Percentiles rank a stretch among this genome's conserved stretches.
These are phyloP conservation scores for Thalassiosira mediterranea DNA, from an alignment of 352 stramenopile species.

Conservation along the genomic window DNA sequence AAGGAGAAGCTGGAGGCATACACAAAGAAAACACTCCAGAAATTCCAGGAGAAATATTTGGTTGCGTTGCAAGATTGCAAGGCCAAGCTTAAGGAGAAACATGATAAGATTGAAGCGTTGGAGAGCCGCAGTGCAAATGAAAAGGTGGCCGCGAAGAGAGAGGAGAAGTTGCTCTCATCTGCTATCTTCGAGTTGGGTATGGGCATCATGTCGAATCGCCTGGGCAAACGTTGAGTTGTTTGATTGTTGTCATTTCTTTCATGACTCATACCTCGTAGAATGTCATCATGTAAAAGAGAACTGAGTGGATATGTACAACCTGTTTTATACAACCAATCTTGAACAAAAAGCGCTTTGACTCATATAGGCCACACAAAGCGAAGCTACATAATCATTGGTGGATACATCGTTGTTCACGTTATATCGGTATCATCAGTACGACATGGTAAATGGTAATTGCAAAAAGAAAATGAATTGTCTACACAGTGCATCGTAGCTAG, in stretches of 20 bases:
- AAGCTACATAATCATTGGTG: no score
- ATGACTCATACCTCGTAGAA: no score
- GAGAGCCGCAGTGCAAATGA: constrained; percentile 77
- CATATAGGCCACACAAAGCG: no score
- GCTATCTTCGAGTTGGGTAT: constrained; percentile 82
- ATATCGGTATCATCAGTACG: not conserved
- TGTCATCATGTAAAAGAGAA: no score
- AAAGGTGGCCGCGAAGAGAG: constrained; percentile 74
- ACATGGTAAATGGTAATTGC: not conserved
- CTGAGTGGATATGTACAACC: no score
- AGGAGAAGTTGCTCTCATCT: constrained; percentile 78
- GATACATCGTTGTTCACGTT: not conserved
- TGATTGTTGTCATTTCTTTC: no score
- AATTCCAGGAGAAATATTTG: constrained; percentile 85
- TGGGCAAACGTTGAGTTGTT: constrained; percentile 41
- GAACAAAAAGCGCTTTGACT: no score
- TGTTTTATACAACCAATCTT: no score
- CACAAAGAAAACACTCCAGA: constrained; percentile 81
- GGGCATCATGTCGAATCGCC: constrained; percentile 75
- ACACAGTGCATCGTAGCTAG: no score
- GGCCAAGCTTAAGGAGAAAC: constrained; percentile 83
- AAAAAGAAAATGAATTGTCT: not conserved
- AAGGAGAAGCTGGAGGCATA: constrained; percentile 84
- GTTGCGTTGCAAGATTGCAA: constrained; percentile 83
- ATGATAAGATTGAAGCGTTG: constrained; percentile 82